phyloP scores from a whole-genome alignment of 805 yeast species.

The Sugiyamaella qingdaonensis region DNA sequence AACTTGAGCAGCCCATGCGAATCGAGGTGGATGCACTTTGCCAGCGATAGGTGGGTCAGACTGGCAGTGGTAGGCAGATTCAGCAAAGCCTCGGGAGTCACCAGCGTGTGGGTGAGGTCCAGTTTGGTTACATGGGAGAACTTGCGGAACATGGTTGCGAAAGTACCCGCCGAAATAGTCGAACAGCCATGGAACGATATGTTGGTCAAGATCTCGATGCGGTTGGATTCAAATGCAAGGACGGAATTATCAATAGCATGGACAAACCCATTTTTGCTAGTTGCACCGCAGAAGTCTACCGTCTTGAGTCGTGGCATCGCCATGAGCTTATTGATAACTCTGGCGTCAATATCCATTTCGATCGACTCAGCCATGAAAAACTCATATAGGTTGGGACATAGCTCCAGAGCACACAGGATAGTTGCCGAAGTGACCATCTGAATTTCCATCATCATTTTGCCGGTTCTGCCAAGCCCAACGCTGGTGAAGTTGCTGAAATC shows the following conservation, averaged over 20 bases:
- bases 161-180: slow-evolving; percentile 56
- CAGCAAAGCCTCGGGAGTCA: slow-evolving; percentile 58
- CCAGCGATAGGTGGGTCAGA: slow-evolving; percentile 69
- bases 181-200: slow-evolving; percentile 87
- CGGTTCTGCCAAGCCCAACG: slow-evolving; percentile 84
- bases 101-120: slow-evolving; percentile 77
- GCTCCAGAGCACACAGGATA: slow-evolving; percentile 54
- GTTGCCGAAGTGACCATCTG: slow-evolving; percentile 83
- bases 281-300: slow-evolving; percentile 86
- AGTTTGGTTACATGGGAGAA: slow-evolving; percentile 56
- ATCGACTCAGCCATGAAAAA: slow-evolving; percentile 82
- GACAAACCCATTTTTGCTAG: slow-evolving; percentile 54
- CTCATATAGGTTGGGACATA: slow-evolving; percentile 65
- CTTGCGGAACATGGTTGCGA: slow-evolving; percentile 54
- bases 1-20: slow-evolving; percentile 69
- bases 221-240: slow-evolving; percentile 16
- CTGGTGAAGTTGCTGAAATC: slow-evolving; percentile 89
- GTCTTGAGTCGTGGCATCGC: slow-evolving; percentile 57
- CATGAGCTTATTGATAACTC: slow-evolving; percentile 54
- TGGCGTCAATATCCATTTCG: slow-evolving; percentile 68
- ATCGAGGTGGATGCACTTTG: slow-evolving; percentile 62
- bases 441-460: slow-evolving; percentile 83
- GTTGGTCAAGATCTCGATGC: slow-evolving; percentile 34
- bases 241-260: slow-evolving; percentile 46
- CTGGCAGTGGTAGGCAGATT: slow-evolving; percentile 53